Evolutionary conservation across 306 rosid species (phyloP), one percentile per base, ranked within the genome.

Genomic region (Ochetophila trinervis): DNA sequence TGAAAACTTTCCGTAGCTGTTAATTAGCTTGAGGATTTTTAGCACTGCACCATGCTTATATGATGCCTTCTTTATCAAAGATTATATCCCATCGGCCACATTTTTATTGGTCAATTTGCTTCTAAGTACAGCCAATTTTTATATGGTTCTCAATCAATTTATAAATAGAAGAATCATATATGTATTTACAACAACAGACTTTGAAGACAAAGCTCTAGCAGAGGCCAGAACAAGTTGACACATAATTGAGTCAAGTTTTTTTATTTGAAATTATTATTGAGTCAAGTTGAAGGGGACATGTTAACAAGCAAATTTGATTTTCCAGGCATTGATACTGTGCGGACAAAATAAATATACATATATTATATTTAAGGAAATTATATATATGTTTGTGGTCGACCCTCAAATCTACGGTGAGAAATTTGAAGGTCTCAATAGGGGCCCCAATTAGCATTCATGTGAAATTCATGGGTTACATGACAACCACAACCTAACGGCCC

Each of bases 261-360:
- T n/a, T n/a, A n/a, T n/a, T n/a, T n/a, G n/a, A n/a, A n/a, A n/a
- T n/a, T n/a, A n/a, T n/a, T n/a, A 79, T 59, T 71, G 70, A 74
- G 78, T 73, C 83, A 70, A 82, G 80, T 82, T 82, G 90, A 83
- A 63, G 68, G 51, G 30, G 82, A 75, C 80, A 74, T 22, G 49
- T 63, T 64, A 80, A 78, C 81, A 69, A 75, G 45, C 45, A 60
- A 32, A 49, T 57, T 18, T 42, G 21, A 75, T 61, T 60, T 42
- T 61, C 2, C 11, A 17, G n/a, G 34, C 20, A 12, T 12, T 40
- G 20, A 18, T 30, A 62, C 35, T 40, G 12, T 5, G 54, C 23
- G 60, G 56, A 21, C 57, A 40, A 40, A 32, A 48, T 12, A 44
- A 19, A 6, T 19, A 53, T 22, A 34, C 13, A 53, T 22, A 44